phyloP scores from a whole-genome alignment of 106 monocot species.

The Acorus calamus region DNA sequence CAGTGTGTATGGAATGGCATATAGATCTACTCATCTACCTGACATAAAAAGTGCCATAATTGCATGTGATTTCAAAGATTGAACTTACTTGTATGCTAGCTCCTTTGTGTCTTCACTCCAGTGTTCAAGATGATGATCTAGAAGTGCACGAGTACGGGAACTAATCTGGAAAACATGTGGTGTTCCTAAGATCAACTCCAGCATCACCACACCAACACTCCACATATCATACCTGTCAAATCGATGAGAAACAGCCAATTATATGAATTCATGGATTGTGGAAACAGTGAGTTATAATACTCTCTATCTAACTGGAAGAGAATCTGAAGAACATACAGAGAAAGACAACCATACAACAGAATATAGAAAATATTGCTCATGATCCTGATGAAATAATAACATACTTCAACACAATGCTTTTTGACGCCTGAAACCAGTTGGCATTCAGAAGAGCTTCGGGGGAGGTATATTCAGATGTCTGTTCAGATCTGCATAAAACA shows the following conservation, averaged over 20 bases:
- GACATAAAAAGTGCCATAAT: not conserved
- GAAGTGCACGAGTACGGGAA: conserved; percentile 51
- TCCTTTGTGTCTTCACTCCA: conserved; percentile 72
- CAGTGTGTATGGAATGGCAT: too few species aligned
- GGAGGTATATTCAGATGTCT: conserved; percentile 82
- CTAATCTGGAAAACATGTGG: conserved; percentile 79
- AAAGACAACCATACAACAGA: too few species aligned
- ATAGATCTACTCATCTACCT: too few species aligned
- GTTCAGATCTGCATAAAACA: conserved; percentile 55
- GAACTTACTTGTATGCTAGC: conserved; percentile 70
- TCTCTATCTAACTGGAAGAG: too few species aligned
- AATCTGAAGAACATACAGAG: too few species aligned
- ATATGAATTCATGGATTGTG: not conserved
- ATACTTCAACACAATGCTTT: conserved; percentile 43
- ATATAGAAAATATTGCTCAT: too few species aligned
- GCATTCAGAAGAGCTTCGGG: conserved; percentile 88
- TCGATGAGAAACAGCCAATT: not conserved
- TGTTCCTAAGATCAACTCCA: conserved; percentile 82
- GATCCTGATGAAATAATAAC: conserved; percentile 1
- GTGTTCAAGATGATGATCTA: conserved; percentile 81
- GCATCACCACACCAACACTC: conserved; percentile 86
- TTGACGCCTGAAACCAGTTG: conserved; percentile 66
- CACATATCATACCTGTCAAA: conserved; percentile 83
- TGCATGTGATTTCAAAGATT: not conserved
- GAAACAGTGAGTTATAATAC: not conserved